phyloP scores from a whole-genome alignment of 805 yeast species.

The Candida patagonica region DNA sequence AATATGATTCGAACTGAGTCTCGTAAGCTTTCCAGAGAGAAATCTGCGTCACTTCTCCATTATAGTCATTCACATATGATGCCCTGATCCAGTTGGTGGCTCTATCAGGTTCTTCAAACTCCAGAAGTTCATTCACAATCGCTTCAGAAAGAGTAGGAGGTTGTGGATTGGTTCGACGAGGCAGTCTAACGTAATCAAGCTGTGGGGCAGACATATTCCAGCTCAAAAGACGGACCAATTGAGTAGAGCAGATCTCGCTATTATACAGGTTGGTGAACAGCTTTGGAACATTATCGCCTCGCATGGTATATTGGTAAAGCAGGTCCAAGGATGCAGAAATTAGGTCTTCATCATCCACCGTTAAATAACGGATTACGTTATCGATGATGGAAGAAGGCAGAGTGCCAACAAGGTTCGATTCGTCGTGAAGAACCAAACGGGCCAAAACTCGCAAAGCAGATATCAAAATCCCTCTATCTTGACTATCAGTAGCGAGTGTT shows the following conservation, averaged over 20 bases:
- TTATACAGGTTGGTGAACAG: conserved; percentile 38
- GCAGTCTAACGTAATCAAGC: conserved; percentile 30
- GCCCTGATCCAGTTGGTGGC: conserved; percentile 94
- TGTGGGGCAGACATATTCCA: conserved; percentile 33
- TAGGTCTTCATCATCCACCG: conserved; percentile 68
- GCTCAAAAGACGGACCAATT: conserved; percentile 53
- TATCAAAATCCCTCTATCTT: conserved; percentile 62
- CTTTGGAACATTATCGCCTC: conserved; percentile 44
- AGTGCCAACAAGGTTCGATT: conserved; percentile 40
- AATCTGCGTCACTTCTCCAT: conserved; percentile 88
- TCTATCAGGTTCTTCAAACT: conserved; percentile 73
- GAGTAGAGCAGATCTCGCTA: conserved; percentile 43
- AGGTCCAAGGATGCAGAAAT: conserved; percentile 68
- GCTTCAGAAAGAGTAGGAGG: conserved; percentile 53
- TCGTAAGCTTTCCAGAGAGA: conserved; percentile 95
- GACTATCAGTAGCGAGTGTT: conserved; percentile 37
- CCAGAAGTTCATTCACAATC: conserved; percentile 50
- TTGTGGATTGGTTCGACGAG: conserved; percentile 37
- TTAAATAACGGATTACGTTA: conserved; percentile 46
- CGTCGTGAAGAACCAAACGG: conserved; percentile 62
- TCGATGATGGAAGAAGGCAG: conserved; percentile 41
- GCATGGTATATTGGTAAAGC: conserved; percentile 69
- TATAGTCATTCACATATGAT: conserved; percentile 68
- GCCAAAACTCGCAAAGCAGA: conserved; percentile 69
- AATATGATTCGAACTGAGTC: conserved; percentile 61